These are phyloP conservation scores for Ziziphus jujuba DNA, from an alignment of 306 rosid genomes.

Conservation along the genomic window DNA sequence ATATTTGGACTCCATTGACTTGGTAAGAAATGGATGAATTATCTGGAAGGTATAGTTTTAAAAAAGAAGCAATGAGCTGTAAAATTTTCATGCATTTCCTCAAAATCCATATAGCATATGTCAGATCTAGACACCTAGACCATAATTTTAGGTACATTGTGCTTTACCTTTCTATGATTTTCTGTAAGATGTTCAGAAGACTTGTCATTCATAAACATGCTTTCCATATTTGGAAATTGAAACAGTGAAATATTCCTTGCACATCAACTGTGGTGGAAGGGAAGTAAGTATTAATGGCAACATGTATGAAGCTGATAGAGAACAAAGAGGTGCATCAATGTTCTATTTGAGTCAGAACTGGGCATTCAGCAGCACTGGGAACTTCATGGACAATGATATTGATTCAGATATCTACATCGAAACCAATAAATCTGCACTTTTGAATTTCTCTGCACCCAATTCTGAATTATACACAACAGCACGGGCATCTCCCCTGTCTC, in stretches of 20 bases:
- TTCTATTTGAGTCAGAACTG: constrained; percentile 50
- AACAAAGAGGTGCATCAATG: constrained; percentile 74
- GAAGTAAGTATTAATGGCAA: constrained; percentile 49
- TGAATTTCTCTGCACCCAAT: constrained; percentile 34
- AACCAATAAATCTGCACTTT: constrained; percentile 63
- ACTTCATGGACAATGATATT: constrained; percentile 83
- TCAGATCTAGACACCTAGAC: background rate
- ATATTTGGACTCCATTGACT: no score
- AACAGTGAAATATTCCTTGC: constrained; percentile 58
- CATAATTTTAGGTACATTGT: no score
- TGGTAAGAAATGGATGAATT: no score
- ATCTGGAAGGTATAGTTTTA: no score
- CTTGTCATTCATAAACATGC: background rate
- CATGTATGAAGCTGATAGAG: constrained; percentile 63
- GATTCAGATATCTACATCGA: constrained; percentile 61
- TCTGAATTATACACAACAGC: constrained; percentile 69
- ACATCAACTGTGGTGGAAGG: constrained; percentile 83
- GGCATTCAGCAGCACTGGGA: constrained; percentile 94
- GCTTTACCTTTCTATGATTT: background rate
- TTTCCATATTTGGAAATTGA: constrained; percentile 3
- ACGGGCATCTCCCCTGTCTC: constrained; percentile 79
- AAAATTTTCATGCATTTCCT: background rate
- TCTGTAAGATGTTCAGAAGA: constrained; percentile 3
- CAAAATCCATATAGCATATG: background rate
- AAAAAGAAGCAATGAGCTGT: background rate